phyloP scores from a whole-genome alignment of 1,284 basidiomycete species.

The Mycena sp. region DNA sequence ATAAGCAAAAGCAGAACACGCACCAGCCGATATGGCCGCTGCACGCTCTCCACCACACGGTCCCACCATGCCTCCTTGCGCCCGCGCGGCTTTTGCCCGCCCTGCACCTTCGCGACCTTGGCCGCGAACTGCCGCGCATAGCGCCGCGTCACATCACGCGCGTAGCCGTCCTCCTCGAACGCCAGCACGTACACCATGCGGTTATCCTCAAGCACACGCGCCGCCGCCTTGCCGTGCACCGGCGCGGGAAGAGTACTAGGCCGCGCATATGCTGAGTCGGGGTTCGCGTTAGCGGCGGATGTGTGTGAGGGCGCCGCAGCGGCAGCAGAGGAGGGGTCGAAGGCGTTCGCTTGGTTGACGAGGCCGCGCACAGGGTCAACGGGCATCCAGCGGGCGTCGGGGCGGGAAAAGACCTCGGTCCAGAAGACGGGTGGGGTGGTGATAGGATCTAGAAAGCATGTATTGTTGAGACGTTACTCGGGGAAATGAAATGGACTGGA shows the following conservation, averaged over 20 bases:
- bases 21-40: conserved; percentile 84
- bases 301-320: conserved; percentile 21
- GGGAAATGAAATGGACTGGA: neutral
- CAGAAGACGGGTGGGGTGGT: conserved; percentile 91
- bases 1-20: no score
- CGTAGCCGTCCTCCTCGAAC: conserved; percentile 91
- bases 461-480: neutral
- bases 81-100: conserved; percentile 58
- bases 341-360: conserved; percentile 83
- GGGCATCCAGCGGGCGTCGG: conserved; percentile 92
- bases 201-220: conserved; percentile 65
- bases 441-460: conserved; percentile 59
- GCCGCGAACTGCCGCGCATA: conserved; percentile 87
- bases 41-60: conserved; percentile 67
- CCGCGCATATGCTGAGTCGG: conserved; percentile 42
- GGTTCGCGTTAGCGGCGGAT: conserved; percentile 8
- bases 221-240: conserved; percentile 30
- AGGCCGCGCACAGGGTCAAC: conserved; percentile 89
- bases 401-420: conserved; percentile 96
- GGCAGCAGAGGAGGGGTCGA: conserved; percentile 73
- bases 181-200: conserved; percentile 94
- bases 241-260: conserved; percentile 35
- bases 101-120: conserved; percentile 85
- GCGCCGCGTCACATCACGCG: conserved; percentile 77
- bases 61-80: conserved; percentile 85